These are phyloP conservation scores for Skeletonema costatum DNA, from an alignment of 108 stramenopile species.

Conservation along the genomic window DNA sequence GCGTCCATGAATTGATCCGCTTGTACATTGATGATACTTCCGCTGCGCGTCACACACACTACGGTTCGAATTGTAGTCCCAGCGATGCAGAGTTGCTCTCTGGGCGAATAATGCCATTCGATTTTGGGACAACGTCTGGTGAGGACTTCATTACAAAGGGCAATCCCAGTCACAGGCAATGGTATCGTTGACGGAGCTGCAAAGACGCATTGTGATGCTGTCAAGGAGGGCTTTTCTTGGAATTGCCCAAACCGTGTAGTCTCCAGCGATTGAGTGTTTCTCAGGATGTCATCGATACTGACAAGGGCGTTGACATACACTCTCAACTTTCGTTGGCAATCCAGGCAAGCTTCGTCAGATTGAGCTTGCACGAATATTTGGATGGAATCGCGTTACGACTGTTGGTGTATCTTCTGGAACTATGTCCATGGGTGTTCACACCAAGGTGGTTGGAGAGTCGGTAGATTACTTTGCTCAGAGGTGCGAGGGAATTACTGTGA, in stretches of 20 bases:
- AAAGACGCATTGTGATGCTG: conserved; percentile 43
- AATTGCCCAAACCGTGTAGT: conserved; percentile 66
- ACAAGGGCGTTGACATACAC: conserved; percentile 45
- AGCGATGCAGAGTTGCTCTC: conserved; percentile 32
- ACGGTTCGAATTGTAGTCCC: conserved; percentile 52
- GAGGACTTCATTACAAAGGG: conserved; percentile 72
- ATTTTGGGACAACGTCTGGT: conserved; percentile 68
- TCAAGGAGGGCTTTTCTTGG: conserved; percentile 56
- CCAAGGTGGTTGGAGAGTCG: conserved; percentile 61
- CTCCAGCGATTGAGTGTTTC: conserved; percentile 50
- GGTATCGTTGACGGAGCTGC: conserved; percentile 19
- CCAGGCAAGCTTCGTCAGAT: conserved; percentile 54
- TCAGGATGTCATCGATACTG: conserved; percentile 19
- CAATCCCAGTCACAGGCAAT: conserved; percentile 37
- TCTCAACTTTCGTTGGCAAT: conserved; percentile 49
- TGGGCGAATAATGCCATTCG: conserved; percentile 68
- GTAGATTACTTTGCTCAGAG: conserved; percentile 58
- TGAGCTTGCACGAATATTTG: conserved; percentile 51
- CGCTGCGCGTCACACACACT: conserved; percentile 54
- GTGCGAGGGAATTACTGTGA: conserved; percentile 60
- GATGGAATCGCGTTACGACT: conserved; percentile 53
- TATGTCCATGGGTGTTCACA: conserved; percentile 31
- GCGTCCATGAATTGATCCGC: conserved; percentile 73
- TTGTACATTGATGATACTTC: conserved; percentile 73
- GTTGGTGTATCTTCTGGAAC: conserved; percentile 35